Evolutionary conservation across 2,329 filamentous ascomycete species (phyloP).

Genomic region (Metarhizium guizhouense): DNA sequence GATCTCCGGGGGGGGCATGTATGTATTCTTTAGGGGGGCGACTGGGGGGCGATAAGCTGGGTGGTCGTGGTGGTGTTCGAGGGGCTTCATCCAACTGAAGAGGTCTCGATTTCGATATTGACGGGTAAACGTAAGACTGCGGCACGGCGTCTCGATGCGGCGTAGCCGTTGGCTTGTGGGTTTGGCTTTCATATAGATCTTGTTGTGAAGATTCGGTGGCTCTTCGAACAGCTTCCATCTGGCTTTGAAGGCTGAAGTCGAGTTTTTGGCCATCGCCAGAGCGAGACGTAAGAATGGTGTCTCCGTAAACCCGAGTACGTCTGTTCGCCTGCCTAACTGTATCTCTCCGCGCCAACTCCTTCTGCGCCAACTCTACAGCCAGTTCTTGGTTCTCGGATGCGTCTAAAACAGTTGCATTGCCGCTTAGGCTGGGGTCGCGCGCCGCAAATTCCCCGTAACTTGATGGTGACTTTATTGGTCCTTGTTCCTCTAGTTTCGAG

Average conservation of each 20-base stretch:
- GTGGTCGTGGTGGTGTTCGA: constrained; percentile 9
- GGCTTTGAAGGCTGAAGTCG: constrained; percentile 36
- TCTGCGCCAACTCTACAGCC: constrained; percentile 66
- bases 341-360: constrained; percentile 61
- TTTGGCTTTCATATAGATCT: background rate
- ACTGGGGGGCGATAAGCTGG: constrained; percentile 19
- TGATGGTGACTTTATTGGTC: constrained; percentile 13
- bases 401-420: constrained; percentile 52
- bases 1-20: background rate
- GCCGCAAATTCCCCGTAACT: constrained; percentile 40
- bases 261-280: constrained; percentile 14
- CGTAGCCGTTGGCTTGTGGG: constrained; percentile 9
- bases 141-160: constrained; percentile 15
- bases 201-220: constrained; percentile 26
- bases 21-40: constrained; percentile 22
- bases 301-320: constrained; percentile 27
- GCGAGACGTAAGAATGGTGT: constrained; percentile 2
- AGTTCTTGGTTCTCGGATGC: constrained; percentile 64
- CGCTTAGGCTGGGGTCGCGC: constrained; percentile 52
- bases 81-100: constrained; percentile 31
- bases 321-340: constrained; percentile 48
- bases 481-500: constrained; percentile 13
- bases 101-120: constrained; percentile 42
- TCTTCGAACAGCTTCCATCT: constrained; percentile 45
- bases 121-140: constrained; percentile 45